These are phyloP conservation scores for Xerocomellus dryophilus DNA, from an alignment of 768 basidiomycete species.

Conservation along the genomic window DNA sequence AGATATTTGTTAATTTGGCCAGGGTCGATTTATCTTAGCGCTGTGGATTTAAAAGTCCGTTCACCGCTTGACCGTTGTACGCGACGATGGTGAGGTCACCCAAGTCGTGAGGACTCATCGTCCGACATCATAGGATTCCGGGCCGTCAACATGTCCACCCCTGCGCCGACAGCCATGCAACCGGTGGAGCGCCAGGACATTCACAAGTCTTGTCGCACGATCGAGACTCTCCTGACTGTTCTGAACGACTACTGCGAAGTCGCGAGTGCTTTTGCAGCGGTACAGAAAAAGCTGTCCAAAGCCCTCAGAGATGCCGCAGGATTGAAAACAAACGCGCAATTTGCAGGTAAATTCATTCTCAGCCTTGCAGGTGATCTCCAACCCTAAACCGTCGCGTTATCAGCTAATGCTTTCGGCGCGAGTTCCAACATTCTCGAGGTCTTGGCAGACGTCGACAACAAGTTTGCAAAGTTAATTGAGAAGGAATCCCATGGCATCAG, in stretches of 20 bases:
- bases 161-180: constrained; percentile 7
- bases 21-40: not conserved
- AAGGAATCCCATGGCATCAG: constrained; percentile 68
- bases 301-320: constrained; percentile 64
- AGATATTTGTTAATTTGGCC: not conserved
- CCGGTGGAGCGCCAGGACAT: constrained; percentile 67
- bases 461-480: constrained; percentile 71
- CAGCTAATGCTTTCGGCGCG: constrained; percentile 66
- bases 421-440: constrained; percentile 67
- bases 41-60: constrained; percentile 24
- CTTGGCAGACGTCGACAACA: constrained; percentile 65
- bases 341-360: constrained; percentile 51
- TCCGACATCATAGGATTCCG: not conserved
- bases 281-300: constrained; percentile 76
- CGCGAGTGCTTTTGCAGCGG: constrained; percentile 51
- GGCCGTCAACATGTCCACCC: constrained; percentile 10
- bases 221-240: constrained; percentile 63
- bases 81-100: not conserved
- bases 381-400: constrained; percentile 1
- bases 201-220: constrained; percentile 76
- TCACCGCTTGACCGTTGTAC: not conserved
- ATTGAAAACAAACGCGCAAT: constrained; percentile 56
- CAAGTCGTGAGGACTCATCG: not conserved
- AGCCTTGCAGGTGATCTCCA: not conserved
- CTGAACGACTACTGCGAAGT: constrained; percentile 78